Evolutionary conservation across 306 rosid genomes (phyloP), one percentile per base, ranked within the genome.

Genomic region (Biancaea sappan): DNA sequence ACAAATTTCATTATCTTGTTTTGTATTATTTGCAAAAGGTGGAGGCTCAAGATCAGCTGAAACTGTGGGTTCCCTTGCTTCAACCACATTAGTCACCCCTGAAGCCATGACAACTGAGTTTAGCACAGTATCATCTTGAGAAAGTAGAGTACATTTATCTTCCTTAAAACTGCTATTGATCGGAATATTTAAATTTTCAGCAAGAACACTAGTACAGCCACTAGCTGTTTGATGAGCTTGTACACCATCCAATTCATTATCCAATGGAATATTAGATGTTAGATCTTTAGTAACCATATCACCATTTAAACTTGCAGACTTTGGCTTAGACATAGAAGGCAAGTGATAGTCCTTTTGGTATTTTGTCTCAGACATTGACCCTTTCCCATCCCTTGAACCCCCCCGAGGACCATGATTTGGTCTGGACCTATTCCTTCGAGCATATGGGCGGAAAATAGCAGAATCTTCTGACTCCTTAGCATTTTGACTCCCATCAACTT

Each of bases 401-500:
- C 88, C 89, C 32, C 85, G 88, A 74, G 88, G 70, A 72, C 90
- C 96, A 24, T 88, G 95, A 85, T 79, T 86, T 71, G 96, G 71
- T 75, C 84, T 86, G 66, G 97, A 89, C 84, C 97, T 83, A 76
- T 89, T 88, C 81, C 96, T 89, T 81, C 97, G 89, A 80, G 90
- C 90, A 86, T 92, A 92, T 37, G 96, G 96, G 58, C 92, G 89
- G 79, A 92, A 84, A 66, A 89, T 85, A 22, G 97, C 89, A 0
- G 90, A 92, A 83, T 92, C 96, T 76, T 89, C 97, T 34, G 93
- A 77, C 74, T 89, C 97, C 88, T 86, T 92, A 72, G 84, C 77
- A 71, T 88, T 92, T 72, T 77, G 89, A 66, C 80, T 80, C 67
- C 90, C 90, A 62, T 78, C 89, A 88, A 89, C 85, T 65, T 74